Conservation (phyloP, 371 early-diverging fungal species). For the Coemansia sp. region DNA sequence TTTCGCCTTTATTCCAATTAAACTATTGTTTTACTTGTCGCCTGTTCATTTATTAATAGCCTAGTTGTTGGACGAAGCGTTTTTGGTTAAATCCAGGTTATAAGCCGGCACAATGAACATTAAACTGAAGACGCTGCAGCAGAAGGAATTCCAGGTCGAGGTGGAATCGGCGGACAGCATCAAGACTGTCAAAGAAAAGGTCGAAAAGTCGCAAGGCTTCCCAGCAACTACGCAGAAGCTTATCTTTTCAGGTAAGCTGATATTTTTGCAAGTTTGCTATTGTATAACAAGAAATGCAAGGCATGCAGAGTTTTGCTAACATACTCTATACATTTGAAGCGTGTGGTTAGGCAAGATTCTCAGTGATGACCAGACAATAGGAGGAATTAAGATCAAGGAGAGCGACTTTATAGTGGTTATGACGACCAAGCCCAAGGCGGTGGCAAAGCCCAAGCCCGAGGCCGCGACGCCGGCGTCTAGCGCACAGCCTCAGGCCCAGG, state of each 20-base stretch:
- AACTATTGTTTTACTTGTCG: background rate
- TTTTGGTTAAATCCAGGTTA: background rate
- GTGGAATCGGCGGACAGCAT: constrained; percentile 73
- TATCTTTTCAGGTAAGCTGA: constrained; percentile 56
- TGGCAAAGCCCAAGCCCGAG: constrained; percentile 46
- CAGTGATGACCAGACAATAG: constrained; percentile 72
- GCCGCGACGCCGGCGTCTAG: constrained; percentile 50
- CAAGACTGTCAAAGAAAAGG: constrained; percentile 72
- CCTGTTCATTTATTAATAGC: background rate
- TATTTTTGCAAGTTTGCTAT: too few relatives aligned
- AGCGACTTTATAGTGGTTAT: constrained; percentile 93
- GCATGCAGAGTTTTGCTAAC: background rate
- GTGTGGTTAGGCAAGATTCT: constrained; percentile 76
- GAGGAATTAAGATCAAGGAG: constrained; percentile 76
- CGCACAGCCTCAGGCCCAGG: constrained; percentile 32
- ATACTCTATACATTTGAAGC: background rate
- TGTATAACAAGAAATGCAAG: too few relatives aligned
- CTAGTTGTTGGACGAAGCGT: background rate
- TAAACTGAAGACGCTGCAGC: constrained; percentile 87
- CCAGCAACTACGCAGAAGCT: constrained; percentile 78
- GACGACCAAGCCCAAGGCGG: constrained; percentile 81
- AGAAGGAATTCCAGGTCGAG: constrained; percentile 78
- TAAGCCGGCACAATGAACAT: constrained; percentile 59
- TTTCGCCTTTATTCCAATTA: background rate
- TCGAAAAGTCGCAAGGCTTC: constrained; percentile 68